Percentiles rank a stretch among this genome's conserved stretches.
These are phyloP conservation scores for Piromyces finnis DNA, from an alignment of 192 early-diverging fungal genomes.

Conservation along the genomic window DNA sequence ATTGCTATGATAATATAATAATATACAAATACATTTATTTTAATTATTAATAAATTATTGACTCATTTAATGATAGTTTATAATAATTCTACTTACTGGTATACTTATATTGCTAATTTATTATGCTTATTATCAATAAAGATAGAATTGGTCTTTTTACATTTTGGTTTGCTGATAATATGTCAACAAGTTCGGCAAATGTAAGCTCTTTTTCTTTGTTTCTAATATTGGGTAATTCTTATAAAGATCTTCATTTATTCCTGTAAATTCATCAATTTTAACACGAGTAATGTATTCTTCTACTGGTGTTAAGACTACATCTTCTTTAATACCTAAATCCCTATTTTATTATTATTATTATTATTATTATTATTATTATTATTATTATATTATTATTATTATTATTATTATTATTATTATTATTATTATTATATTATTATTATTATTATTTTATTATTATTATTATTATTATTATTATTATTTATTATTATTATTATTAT, in stretches of 20 bases:
- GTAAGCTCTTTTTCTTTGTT: background rate
- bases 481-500: too few species aligned
- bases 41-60: background rate
- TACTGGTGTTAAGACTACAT: background rate
- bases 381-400: too few species aligned
- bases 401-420: too few species aligned
- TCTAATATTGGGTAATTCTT: background rate
- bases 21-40: background rate
- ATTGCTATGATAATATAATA: background rate
- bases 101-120: background rate
- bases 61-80: too few species aligned
- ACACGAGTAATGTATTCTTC: background rate
- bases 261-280: background rate
- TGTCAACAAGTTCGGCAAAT: background rate
- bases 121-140: background rate
- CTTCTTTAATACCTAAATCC: background rate
- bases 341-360: too few species aligned
- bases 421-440: too few species aligned
- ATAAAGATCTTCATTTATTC: background rate
- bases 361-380: too few species aligned
- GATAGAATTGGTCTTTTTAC: background rate
- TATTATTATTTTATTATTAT: too few species aligned
- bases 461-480: too few species aligned
- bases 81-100: too few species aligned
- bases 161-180: background rate